A percentile compares a stretch with the other conserved stretches of the same genome.
Evolutionary conservation across 2,329 filamentous ascomycete species (phyloP).

Genomic region (Neodidymelliopsis sp.): DNA sequence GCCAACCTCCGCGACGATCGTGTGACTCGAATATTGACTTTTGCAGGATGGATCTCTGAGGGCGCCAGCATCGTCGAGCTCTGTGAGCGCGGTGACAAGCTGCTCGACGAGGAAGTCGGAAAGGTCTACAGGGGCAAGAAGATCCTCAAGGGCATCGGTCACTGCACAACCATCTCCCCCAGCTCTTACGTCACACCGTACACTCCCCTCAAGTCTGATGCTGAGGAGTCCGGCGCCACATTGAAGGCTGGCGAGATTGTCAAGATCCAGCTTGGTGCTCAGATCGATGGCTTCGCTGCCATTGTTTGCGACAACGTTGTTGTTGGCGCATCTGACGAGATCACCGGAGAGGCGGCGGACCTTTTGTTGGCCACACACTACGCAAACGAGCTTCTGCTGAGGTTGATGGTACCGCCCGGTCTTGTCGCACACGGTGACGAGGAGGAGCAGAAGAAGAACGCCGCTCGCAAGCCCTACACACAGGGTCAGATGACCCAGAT

Average conservation of each 20-base stretch:
- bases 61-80: constrained; percentile 92
- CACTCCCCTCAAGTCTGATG: constrained; percentile 87
- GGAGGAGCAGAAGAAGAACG: constrained; percentile 91
- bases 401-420: constrained; percentile 91
- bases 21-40: constrained; percentile 35
- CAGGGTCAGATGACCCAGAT: constrained; percentile 87
- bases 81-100: constrained; percentile 94
- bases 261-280: constrained; percentile 98
- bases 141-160: constrained; percentile 89
- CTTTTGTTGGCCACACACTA: constrained; percentile 91
- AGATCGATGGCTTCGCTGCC: constrained; percentile 96
- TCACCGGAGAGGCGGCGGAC: constrained; percentile 83
- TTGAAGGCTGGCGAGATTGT: constrained; percentile 86
- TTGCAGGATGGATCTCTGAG: constrained; percentile 72
- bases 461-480: constrained; percentile 79
- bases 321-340: constrained; percentile 69
- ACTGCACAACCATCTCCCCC: constrained; percentile 95
- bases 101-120: constrained; percentile 88
- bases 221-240: constrained; percentile 79
- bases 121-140: constrained; percentile 99
- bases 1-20: constrained; percentile 11
- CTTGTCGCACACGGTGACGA: constrained; percentile 82
- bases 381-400: constrained; percentile 91
- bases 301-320: constrained; percentile 95
- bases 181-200: constrained; percentile 95